Evolutionary conservation across 2,329 filamentous ascomycete genomes (phyloP), one percentile per base, ranked within the genome.

Genomic region (Aspergillus flavus): DNA sequence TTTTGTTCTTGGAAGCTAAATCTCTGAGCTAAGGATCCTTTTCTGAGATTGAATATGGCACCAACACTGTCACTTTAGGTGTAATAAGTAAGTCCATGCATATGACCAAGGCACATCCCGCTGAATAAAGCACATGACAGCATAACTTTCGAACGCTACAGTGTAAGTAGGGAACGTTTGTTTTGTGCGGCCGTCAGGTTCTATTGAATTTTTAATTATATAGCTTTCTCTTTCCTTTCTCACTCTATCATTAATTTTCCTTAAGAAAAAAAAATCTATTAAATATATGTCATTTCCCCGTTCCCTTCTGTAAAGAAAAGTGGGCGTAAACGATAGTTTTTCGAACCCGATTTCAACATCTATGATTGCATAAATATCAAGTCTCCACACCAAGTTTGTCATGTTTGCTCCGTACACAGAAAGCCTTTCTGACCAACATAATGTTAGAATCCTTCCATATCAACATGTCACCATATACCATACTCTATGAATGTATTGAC

Each of bases 381-480:
- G 52, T 54, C 52, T 19, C 52, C 52, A 54, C 52, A 7, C n/a
- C n/a, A 19, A 39, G 66, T 69, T 68, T 69, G 68, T 54, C 57
- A 61, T 62, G 68, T 69, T 69, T 69, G 68, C 64, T 65, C 53
- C 30, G 28, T 23, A 43, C 30, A n/a, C 58, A 56, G 48, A 69
- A 69, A 64, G 61, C 58, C 59, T 64, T 65, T 64, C 61, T 63
- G 21, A 16, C 30, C n/a, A 39, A 26, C 21, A 55, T 36, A 39
- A 39, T 19, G 5, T 52, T 28, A 30, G 26, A 52, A 52, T n/a
- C 16, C 26, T 52, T 52, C 16, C 46, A 30, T 52, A 52, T 32
- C 23, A 48, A 41, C 21, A 48, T 23, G 23, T 48, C 48, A 52
- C 32, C 32, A 36, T 16, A 14, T 55, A 36, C n/a, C 52, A 55